Conservation (phyloP, 805 yeast species). For the Candida jianshihensis region DNA sequence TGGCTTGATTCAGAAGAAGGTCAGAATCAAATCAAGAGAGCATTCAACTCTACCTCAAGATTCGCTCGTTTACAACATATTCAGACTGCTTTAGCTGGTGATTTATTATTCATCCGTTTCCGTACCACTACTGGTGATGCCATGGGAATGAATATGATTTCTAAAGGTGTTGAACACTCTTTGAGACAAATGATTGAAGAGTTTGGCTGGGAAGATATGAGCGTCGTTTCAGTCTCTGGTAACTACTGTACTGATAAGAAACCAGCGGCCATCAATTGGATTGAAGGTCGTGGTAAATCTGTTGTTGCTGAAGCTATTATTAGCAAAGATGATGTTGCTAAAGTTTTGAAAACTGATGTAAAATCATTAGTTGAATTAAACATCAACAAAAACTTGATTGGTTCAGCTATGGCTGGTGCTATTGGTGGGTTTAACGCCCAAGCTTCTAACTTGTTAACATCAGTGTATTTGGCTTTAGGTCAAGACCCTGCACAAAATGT, state of each 20-base stretch:
- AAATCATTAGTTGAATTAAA: slow-evolving; percentile 88
- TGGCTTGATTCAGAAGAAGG: slow-evolving; percentile 98
- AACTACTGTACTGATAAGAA: slow-evolving; percentile 97
- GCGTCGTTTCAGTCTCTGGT: slow-evolving; percentile 86
- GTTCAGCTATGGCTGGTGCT: slow-evolving; percentile 98
- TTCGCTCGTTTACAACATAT: slow-evolving; percentile 91
- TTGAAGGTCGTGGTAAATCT: slow-evolving; percentile 97
- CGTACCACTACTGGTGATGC: slow-evolving; percentile 99
- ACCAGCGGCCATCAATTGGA: slow-evolving; percentile 98
- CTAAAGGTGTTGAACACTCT: slow-evolving; percentile 92
- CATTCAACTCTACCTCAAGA: slow-evolving; percentile 94
- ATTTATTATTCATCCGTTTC: slow-evolving; percentile 80
- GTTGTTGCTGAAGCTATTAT: slow-evolving; percentile 93
- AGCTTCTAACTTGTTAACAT: slow-evolving; percentile 94
- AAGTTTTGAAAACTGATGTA: slow-evolving; percentile 86
- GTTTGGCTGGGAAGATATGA: slow-evolving; percentile 93
- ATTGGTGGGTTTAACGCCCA: slow-evolving; percentile 98
- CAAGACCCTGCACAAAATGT: slow-evolving; percentile 99
- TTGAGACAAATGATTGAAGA: slow-evolving; percentile 79
- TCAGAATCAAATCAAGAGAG: slow-evolving; percentile 69
- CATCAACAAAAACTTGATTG: slow-evolving; percentile 82
- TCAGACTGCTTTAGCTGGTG: slow-evolving; percentile 93
- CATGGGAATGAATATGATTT: slow-evolving; percentile 99
- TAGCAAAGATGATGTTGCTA: slow-evolving; percentile 72
- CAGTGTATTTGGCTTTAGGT: slow-evolving; percentile 90